Evolutionary conservation across 345 rosid species (phyloP).

Genomic region (Murraya koenigii): DNA sequence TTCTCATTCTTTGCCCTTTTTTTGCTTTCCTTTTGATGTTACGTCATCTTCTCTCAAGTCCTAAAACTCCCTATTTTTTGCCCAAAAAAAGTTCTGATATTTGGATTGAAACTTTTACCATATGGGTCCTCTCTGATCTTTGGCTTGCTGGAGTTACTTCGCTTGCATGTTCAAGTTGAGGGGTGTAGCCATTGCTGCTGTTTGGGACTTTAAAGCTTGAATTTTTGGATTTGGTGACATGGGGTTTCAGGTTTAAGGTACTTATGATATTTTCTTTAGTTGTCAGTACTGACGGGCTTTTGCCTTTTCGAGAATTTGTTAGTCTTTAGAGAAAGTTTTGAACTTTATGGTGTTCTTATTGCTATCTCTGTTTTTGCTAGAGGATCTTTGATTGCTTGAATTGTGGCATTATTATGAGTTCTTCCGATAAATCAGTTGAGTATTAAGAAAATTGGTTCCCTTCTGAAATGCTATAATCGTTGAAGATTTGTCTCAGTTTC

Average conservation of each 20-base stretch:
- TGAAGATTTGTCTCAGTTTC: constrained; percentile 19
- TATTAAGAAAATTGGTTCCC: not conserved
- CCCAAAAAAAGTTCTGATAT: constrained; percentile 1
- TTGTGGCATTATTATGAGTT: constrained; percentile 21
- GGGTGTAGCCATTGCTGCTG: constrained; percentile 5
- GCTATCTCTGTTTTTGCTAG: constrained; percentile 13
- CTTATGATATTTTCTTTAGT: constrained; percentile 3
- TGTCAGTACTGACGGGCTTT: constrained; percentile 8
- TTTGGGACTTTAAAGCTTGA: constrained; percentile 18
- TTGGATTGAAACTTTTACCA: constrained; percentile 18
- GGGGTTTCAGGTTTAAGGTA: constrained; percentile 18
- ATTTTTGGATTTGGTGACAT: constrained; percentile 16
- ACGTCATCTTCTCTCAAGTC: not conserved
- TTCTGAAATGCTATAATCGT: constrained; percentile 18
- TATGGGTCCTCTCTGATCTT: constrained; percentile 1
- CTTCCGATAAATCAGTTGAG: constrained; percentile 3
- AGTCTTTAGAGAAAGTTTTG: constrained; percentile 13
- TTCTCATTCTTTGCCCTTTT: constrained; percentile 9
- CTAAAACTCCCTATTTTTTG: not conserved
- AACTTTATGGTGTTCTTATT: constrained; percentile 9
- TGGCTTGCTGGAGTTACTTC: not conserved
- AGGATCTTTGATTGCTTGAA: constrained; percentile 23
- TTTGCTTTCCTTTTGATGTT: not conserved
- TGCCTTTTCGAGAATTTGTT: constrained; percentile 18
- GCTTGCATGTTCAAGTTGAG: not conserved